Conservation (phyloP, 306 rosid species). For the Quercus aquifolioides region DNA sequence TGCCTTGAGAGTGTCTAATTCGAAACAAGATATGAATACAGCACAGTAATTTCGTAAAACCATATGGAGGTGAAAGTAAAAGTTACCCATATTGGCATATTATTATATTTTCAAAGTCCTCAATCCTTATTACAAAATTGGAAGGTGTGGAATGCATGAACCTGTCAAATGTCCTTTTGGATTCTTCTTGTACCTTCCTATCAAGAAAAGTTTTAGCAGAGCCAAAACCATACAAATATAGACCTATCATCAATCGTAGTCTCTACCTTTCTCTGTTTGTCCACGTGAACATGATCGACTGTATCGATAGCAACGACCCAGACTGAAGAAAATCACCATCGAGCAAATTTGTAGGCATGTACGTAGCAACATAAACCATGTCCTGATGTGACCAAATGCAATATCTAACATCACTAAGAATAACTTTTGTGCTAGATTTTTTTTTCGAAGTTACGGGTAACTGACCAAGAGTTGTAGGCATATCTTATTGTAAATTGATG, state of each 20-base stretch:
- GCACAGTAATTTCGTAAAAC: too few relatives aligned
- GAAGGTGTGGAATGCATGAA: slow-evolving; percentile 1
- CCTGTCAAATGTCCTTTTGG: background rate
- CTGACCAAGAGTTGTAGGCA: background rate
- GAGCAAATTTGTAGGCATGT: background rate
- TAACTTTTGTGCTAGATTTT: background rate
- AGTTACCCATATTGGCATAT: background rate
- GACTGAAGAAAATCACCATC: background rate
- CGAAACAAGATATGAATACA: too few relatives aligned
- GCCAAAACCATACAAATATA: background rate
- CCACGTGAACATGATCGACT: background rate
- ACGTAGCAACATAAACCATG: background rate
- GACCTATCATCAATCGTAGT: background rate
- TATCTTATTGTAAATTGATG: background rate
- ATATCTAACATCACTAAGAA: background rate
- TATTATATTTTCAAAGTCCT: background rate
- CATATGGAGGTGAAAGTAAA: too few relatives aligned
- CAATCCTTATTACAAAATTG: background rate
- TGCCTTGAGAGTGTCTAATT: too few relatives aligned
- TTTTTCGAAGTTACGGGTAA: background rate
- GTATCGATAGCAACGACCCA: background rate
- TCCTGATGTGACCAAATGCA: background rate
- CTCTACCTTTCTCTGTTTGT: background rate
- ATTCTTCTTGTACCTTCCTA: background rate
- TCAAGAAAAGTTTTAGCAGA: background rate